Evolutionary conservation across 495 filamentous ascomycete genomes (phyloP), one percentile per base, ranked within the genome.

Genomic region (Penicillium chermesinum): DNA sequence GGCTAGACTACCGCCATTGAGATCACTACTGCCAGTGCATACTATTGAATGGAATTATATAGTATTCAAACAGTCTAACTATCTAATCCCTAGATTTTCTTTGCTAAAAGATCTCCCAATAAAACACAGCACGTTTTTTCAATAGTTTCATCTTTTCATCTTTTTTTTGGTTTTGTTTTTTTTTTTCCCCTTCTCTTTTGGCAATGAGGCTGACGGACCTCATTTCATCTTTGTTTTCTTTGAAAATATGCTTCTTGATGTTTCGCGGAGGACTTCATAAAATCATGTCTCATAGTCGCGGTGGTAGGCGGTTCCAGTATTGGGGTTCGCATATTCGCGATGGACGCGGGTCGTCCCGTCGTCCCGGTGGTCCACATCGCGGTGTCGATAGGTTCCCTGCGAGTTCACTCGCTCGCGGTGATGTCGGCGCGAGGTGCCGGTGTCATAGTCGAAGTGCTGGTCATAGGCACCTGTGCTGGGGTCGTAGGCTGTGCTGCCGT

Each of bases 281-380:
- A 32, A 32, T 45, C 36, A 41, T 50, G 14, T 32, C 45, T 58
- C 57, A 48, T 61, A 61, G 27, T 65, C 62, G 2, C 60, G 59
- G 41, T 63, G 62, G 38, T 63, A 65, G 42, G 55, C 63, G 42
- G 63, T 69, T 14, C 68, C 68, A 2, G 65, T 71, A 38, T 62
- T 68, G 1, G 68, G 68, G 45, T 71, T 69, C 22, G 61, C 58
- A 25, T 71, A 71, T 38, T 71, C 68, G 9, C 59, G 49, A 48
- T 70, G 68, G 21, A 67, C 63, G 27, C 52, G 63, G 12, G 59
- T 54, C 10, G 59, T 60, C 22, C 66, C 65, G 48, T 71, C 65
- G 20, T 65, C 60, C 2, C 57, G 57, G 12, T 57, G 54, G 41
- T 64, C 63, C 32, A 70, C 66, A 50, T 70, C 66, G 10, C 65